phyloP scores from a whole-genome alignment of 495 filamentous ascomycete genomes.

The Hyaloscypha hepaticicola region DNA sequence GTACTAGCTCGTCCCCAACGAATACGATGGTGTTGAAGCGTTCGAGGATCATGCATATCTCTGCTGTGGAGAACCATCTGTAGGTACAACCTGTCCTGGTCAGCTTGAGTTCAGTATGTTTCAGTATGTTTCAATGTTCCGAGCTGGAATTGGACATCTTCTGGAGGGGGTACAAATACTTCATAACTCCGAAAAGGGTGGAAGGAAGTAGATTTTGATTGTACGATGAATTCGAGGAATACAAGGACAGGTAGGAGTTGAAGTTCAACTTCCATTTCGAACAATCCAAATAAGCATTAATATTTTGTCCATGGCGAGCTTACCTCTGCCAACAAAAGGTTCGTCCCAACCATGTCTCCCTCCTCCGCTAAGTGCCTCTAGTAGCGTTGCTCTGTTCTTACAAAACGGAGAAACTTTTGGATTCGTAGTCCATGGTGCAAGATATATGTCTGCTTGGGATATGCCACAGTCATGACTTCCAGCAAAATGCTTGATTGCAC shows the following conservation, averaged over 20 bases:
- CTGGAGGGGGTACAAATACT: too few relatives aligned
- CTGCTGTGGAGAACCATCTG: slow-evolving; percentile 45
- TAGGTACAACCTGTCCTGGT: slow-evolving; percentile 42
- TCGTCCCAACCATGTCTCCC: slow-evolving; percentile 48
- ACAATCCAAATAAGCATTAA: too few relatives aligned
- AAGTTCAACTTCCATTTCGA: too few relatives aligned
- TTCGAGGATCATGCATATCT: slow-evolving; percentile 51
- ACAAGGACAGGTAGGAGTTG: too few relatives aligned
- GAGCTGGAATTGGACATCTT: too few relatives aligned
- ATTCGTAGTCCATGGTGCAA: slow-evolving; percentile 29
- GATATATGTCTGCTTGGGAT: slow-evolving; percentile 43
- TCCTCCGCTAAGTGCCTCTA: slow-evolving; percentile 47
- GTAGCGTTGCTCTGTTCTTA: slow-evolving; percentile 29
- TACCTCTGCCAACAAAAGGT: slow-evolving; percentile 43
- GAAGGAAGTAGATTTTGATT: too few relatives aligned
- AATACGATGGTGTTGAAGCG: slow-evolving; percentile 48
- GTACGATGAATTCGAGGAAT: too few relatives aligned
- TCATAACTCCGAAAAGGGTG: too few relatives aligned
- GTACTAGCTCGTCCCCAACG: slow-evolving; percentile 45
- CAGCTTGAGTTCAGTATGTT: background rate
- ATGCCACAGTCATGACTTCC: slow-evolving; percentile 48
- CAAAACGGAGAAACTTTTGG: slow-evolving; percentile 21
- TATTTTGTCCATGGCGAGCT: too few relatives aligned
- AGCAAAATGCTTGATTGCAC: slow-evolving; percentile 44
- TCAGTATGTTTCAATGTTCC: background rate